phyloP scores from a whole-genome alignment of 352 stramenopile genomes.

The Phytophthora citricola region DNA sequence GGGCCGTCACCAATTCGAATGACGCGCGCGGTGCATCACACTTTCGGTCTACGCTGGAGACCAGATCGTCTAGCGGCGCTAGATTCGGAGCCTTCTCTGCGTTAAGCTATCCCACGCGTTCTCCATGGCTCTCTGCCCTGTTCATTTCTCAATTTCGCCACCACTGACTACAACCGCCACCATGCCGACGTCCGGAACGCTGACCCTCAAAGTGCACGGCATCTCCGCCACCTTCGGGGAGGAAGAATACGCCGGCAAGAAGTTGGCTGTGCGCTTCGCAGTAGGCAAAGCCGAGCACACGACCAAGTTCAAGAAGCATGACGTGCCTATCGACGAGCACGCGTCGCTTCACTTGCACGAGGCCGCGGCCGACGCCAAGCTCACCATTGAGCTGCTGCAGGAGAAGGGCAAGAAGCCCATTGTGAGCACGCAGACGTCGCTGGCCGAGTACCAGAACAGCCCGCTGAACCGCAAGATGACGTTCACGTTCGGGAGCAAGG shows the following conservation, averaged over 20 bases:
- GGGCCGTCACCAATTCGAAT: conserved; percentile 1
- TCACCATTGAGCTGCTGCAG: conserved; percentile 21
- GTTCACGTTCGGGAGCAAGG: conserved; percentile 49
- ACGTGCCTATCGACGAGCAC: conserved; percentile 41
- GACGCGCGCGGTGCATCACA: conserved; percentile 34
- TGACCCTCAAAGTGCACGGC: conserved; percentile 43
- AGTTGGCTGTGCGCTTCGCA: conserved; percentile 34
- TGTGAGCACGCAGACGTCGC: conserved; percentile 41
- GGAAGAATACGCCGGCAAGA: conserved; percentile 23
- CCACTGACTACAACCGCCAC: conserved; percentile 3
- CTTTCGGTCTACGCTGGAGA: conserved; percentile 8
- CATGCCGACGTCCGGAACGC: conserved; percentile 47
- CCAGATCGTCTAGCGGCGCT: conserved; percentile 17
- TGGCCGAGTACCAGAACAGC: conserved; percentile 41
- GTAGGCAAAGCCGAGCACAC: conserved; percentile 28
- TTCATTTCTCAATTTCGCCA: conserved; percentile 38
- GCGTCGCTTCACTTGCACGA: conserved; percentile 45
- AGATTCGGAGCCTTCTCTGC: conserved; percentile 6
- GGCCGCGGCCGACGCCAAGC: conserved; percentile 36
- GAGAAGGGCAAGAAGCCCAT: conserved; percentile 46
- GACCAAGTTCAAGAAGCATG: conserved; percentile 39
- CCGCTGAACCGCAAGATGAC: conserved; percentile 41
- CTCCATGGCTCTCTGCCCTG: conserved; percentile 5
- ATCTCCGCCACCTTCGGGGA: conserved; percentile 40
- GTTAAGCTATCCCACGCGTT: neutral